Conservation (phyloP, 192 early-diverging fungal genomes). For the Coemansia sp. region DNA sequence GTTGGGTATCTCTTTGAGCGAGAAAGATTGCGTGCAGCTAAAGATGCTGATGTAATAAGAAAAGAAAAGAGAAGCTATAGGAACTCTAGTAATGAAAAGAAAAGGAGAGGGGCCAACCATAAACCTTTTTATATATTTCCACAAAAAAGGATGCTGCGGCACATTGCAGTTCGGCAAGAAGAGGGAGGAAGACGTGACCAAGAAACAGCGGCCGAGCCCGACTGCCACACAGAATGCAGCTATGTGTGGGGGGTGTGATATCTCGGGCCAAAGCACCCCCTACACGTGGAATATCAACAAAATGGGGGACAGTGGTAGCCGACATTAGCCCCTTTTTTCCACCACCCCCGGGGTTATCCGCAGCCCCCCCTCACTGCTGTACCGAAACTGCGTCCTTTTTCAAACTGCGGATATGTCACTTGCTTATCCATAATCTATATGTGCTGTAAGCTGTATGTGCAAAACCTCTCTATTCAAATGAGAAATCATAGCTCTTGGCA, state of each 20-base stretch:
- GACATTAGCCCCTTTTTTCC: not conserved
- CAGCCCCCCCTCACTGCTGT: not conserved
- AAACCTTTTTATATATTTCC: no score
- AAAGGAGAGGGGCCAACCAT: not conserved
- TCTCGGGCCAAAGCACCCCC: conserved; percentile 10
- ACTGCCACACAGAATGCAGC: not conserved
- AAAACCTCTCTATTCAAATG: no score
- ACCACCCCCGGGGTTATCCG: conserved; percentile 4
- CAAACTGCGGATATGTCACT: no score
- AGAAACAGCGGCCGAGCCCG: conserved; percentile 12
- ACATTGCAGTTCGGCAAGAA: conserved; percentile 1
- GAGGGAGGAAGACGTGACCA: conserved; percentile 1
- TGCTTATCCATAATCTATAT: no score
- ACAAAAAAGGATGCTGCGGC: not conserved
- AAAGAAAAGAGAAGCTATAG: not conserved
- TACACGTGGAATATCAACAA: conserved; percentile 9
- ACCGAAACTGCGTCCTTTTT: no score
- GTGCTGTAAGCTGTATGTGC: no score
- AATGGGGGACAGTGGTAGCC: not conserved
- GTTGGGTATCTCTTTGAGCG: conserved; percentile 11
- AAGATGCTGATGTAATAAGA: conserved; percentile 5
- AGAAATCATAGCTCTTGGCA: no score
- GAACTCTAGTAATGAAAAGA: not conserved
- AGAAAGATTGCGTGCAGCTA: conserved; percentile 2
- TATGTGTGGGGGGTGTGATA: conserved; percentile 6